Base-by-base conservation (phyloP, 495 filamentous ascomycete species). In the Lindgomyces ingoldianus region DNA sequence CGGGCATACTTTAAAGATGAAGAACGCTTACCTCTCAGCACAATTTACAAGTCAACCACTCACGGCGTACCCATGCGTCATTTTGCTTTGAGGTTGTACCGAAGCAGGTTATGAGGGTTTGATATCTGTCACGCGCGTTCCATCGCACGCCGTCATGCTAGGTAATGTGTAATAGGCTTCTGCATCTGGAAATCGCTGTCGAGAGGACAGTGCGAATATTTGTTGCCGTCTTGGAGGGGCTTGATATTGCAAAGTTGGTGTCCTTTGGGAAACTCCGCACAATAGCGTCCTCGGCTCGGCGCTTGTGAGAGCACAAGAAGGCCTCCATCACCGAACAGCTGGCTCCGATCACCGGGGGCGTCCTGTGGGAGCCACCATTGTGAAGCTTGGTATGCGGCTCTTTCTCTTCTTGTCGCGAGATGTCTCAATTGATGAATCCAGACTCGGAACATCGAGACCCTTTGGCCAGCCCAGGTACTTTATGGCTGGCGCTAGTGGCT, bases 31-130 rank as follows among this genome's bases (percentile, higher is more conserved):
- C 36, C 18, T 42, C 21, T 29, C 29, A 55, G 52, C 30, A 33
- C 29, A 44, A 24, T 55, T 52, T 27, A 33, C 12, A 27, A 52
- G 25, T n/a, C 29, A 18, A 27, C 49, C 49, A 52, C 3, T 52
- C 49, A 52, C 49, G 49, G 49, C 49, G 49, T 29, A 25, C 24
- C 24, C 49, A 52, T 27, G 49, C 3, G 4, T n/a, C n/a, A 16
- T 22, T 30, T 18, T 11, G 1, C 29, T 27, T 16, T 18, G 30
- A 6, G 27, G 25, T 27, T 27, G 22, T 27, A 18, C 24, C 18
- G 24, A 22, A 22, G 12, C 8, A 14, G 25, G 18, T 30, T 52
- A 16, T 27, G 18, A 27, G 22, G 30, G 11, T 30, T 8, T 27
- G 4, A 25, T 3, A 19, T 30, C 47, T 50, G 19, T 22, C 9